Evolutionary conservation across 2,329 filamentous ascomycete genomes (phyloP), one percentile per base, ranked within the genome.

Genomic region (Tolypocladium tropicale): DNA sequence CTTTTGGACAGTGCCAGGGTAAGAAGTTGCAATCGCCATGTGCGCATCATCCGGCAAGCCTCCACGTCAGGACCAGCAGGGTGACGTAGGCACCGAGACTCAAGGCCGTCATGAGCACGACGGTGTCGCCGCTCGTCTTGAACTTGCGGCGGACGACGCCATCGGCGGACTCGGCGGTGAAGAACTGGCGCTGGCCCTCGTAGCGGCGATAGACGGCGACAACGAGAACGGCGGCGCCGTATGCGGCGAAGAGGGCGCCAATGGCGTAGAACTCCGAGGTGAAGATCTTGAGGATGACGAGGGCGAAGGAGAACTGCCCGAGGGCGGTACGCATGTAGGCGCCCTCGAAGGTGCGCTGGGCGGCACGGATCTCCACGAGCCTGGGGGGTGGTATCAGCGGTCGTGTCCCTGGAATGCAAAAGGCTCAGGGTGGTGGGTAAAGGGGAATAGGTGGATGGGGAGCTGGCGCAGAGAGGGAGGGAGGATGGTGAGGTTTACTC

Each of bases 181-280:
- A 97, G 75, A 99, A 97, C 72, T 97, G 93, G 61, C 85, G 83
- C 67, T 97, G 96, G 56, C 94, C 92, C 72, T 96, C 89, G 67
- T 92, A 89, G 55, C 94, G 84, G 57, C 94, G 82, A 72, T 95
- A 95, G 55, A 90, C 76, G 64, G 90, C 88, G 58, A 95, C 90
- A 30, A 89, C 78, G 67, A 97, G 77, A 52, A 99, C 82, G 7
- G 90, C 89, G 4, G 86, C 85, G 14, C 93, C 94, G 67, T 97
- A 97, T 52, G 90, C 85, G 48, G 94, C 92, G 69, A 96, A 96
- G 34, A 99, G 78, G 7, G 94, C 94, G n/a, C 94, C 94, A 60
- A 96, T 96, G 63, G 88, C 85, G 74, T 97, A 97, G 77, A 99
- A 97, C 68, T 97, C 94, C 54, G 86, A 82, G 10, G 91, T 96